Evolutionary conservation across 2,329 filamentous ascomycete species (phyloP), one percentile per base, ranked within the genome.

Genomic region (Diatrype stigma): DNA sequence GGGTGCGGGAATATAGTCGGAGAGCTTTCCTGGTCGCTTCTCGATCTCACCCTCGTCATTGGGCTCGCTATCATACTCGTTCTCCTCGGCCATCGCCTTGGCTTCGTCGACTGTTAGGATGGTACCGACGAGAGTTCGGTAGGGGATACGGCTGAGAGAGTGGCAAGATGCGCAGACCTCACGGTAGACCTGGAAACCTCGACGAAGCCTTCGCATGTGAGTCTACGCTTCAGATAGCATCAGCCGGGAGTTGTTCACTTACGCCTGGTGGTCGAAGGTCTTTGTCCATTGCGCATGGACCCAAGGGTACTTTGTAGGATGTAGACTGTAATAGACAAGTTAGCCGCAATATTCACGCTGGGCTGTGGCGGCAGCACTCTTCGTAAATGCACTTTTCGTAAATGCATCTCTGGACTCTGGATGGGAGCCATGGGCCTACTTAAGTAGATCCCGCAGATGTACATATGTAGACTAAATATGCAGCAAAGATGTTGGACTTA

Each of bases 101-200:
- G 90, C 94, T 81, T 99, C 94, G 67, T 97, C 92, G 69, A 96
- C 90, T 53, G 94, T 99, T 82, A 96, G 84, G 73, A 96, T 81
- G 60, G 84, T 84, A 71, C 94, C 94, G 67, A 99, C 94, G 56
- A 97, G 82, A 52, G 88, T 69, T 73, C 94, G 90, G 84, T 95
- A 99, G 54, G 94, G 93, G 53, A 99, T 85, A 79, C 94, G 90
- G 74, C 80, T 86, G 58, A 99, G 86, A 57, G 94, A 99, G 82
- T 99, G 94, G 84, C 94, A 99, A 65, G 90, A 90, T 56, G 92
- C 85, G 82, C 94, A 99, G 68, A 99, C 94, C 78, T 99, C 94
- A 64, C 87, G 90, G 82, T 99, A 99, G 70, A 99, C 94, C 78
- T 96, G 92, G 85, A 97, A 99, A 76, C 94, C 94, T 79, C 94